Percentiles rank a stretch among this genome's conserved stretches.
phyloP scores from a whole-genome alignment of 2,329 filamentous ascomycete genomes.

The Exophiala xenobiotica region DNA sequence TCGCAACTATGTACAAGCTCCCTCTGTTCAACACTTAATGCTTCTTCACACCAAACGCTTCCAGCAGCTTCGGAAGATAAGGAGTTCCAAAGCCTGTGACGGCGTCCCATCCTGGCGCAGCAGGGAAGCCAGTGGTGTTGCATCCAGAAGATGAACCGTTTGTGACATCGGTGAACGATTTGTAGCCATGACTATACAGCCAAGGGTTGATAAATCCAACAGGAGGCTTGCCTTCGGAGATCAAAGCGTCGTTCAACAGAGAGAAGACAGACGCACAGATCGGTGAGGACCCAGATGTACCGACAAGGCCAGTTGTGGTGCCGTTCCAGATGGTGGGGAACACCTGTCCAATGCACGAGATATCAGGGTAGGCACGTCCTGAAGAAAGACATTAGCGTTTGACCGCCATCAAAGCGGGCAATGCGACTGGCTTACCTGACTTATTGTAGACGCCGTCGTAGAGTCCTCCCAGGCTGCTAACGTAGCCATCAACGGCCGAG shows the following conservation, averaged over 20 bases:
- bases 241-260: conserved; percentile 29
- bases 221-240: conserved; percentile 23
- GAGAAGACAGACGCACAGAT: conserved; percentile 26
- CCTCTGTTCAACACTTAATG: conserved; percentile 5
- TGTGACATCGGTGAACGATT: conserved; percentile 35
- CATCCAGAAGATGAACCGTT: conserved; percentile 36
- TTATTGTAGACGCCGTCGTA: conserved; percentile 59
- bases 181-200: conserved; percentile 28
- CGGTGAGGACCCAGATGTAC: conserved; percentile 42
- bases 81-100: conserved; percentile 38
- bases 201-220: conserved; percentile 30
- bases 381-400: conserved; percentile 26
- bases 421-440: conserved; percentile 49
- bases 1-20: conserved; percentile 7
- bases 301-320: conserved; percentile 41
- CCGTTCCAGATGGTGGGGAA: conserved; percentile 45
- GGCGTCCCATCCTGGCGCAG: conserved; percentile 37
- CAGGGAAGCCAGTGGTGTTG: conserved; percentile 35
- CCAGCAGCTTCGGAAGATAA: conserved; percentile 23
- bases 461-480: conserved; percentile 44
- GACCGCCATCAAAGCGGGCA: background rate
- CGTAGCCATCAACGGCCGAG: conserved; percentile 45
- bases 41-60: conserved; percentile 22
- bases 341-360: conserved; percentile 56
- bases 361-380: conserved; percentile 62